phyloP scores from a whole-genome alignment of 2,329 filamentous ascomycete species.

The Mycogone perniciosa region DNA sequence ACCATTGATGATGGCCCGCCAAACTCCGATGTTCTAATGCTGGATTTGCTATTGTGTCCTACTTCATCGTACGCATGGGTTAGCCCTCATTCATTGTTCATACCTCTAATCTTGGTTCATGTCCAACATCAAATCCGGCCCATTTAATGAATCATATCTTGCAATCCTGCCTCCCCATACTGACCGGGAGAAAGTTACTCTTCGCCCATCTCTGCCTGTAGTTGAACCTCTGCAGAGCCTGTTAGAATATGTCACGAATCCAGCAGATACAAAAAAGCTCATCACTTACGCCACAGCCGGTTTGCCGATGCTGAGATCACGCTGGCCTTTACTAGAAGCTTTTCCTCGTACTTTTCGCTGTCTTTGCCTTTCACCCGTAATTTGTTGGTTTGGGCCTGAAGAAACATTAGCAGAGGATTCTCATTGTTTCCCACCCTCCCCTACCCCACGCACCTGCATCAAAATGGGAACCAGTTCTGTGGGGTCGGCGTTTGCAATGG shows the following conservation, averaged over 20 bases:
- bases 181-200: constrained; percentile 24
- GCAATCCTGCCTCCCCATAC: too few species aligned
- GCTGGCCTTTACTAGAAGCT: constrained; percentile 59
- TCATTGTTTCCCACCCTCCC: neutral
- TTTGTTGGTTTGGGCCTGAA: constrained; percentile 61
- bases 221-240: constrained; percentile 37
- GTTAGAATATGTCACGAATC: constrained; percentile 1
- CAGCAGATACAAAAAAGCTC: neutral
- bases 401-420: constrained; percentile 5
- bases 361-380: constrained; percentile 47
- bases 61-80: too few species aligned
- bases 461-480: constrained; percentile 64
- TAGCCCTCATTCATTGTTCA: too few species aligned
- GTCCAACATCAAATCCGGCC: too few species aligned
- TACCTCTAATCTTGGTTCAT: too few species aligned
- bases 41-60: too few species aligned
- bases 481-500: constrained; percentile 62
- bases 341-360: constrained; percentile 55
- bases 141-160: too few species aligned
- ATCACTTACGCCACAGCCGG: constrained; percentile 57
- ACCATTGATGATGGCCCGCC: too few species aligned
- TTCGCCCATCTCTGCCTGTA: constrained; percentile 44
- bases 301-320: constrained; percentile 64
- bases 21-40: too few species aligned
- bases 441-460: constrained; percentile 49